A percentile compares a stretch with the other conserved stretches of the same genome.
phyloP scores from a whole-genome alignment of 352 stramenopile genomes.

The Globisporangium sylvaticum region DNA sequence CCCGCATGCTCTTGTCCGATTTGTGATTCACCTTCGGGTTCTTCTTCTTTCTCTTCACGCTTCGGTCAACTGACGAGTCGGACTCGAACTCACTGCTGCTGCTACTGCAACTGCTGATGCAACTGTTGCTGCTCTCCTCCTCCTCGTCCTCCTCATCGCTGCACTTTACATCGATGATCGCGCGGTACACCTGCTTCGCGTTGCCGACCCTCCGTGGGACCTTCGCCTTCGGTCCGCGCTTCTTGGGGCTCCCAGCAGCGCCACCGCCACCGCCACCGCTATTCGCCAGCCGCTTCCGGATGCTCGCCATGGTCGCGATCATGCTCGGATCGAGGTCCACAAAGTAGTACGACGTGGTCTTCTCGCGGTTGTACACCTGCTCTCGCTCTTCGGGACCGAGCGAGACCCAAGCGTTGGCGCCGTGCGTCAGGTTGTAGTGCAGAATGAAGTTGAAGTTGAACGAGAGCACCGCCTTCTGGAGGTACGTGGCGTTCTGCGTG shows the following conservation, averaged over 20 bases:
- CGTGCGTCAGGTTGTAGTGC: constrained; percentile 5
- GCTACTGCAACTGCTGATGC: not conserved
- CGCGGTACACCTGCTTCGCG: not conserved
- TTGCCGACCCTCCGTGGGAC: not conserved
- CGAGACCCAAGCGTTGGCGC: constrained; percentile 4
- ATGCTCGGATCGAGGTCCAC: constrained; percentile 6
- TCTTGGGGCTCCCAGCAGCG: not conserved
- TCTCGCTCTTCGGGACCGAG: not conserved
- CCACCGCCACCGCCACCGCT: no score
- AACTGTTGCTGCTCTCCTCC: not conserved
- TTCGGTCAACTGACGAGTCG: not conserved
- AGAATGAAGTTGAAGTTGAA: constrained; percentile 15
- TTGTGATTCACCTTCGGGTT: not conserved
- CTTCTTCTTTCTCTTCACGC: not conserved
- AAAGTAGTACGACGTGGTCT: constrained; percentile 7
- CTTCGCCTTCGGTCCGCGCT: not conserved
- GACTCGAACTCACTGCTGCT: not conserved
- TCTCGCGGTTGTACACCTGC: constrained; percentile 3
- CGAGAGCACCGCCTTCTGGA: not conserved
- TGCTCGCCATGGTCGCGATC: not conserved
- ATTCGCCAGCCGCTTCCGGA: not conserved
- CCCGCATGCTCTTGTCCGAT: not conserved
- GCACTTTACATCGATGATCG: not conserved
- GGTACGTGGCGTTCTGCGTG: not conserved
- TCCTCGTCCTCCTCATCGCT: not conserved